Evolutionary conservation across 768 basidiomycete genomes (phyloP).

Genomic region (Pulveroboletus sp.): DNA sequence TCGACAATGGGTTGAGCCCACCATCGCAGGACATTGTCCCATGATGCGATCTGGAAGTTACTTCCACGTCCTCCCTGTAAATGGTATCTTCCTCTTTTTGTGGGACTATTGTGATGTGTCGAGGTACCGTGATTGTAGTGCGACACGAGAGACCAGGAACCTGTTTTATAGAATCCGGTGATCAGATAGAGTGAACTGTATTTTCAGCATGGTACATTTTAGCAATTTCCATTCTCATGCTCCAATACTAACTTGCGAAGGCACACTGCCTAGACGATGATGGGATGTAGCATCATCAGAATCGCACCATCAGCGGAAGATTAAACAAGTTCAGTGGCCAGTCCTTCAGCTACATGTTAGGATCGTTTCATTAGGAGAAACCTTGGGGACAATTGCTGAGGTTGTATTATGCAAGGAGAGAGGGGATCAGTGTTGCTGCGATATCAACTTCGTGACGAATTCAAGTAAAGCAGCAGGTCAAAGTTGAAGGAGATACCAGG

Average conservation of each 20-base stretch:
- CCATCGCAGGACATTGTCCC: neutral
- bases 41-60: constrained; percentile 13
- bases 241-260: constrained; percentile 18
- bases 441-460: no score
- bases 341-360: no score
- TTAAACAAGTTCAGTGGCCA: no score
- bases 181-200: constrained; percentile 23
- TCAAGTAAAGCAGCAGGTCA: no score
- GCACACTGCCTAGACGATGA: constrained; percentile 5
- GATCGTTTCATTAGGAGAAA: no score
- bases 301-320: no score
- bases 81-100: neutral
- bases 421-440: no score
- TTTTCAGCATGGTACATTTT: neutral
- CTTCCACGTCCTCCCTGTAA: neutral
- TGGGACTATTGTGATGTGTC: neutral
- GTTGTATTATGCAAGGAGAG: no score
- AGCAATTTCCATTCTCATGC: constrained; percentile 15
- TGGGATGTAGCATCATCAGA: constrained; percentile 23
- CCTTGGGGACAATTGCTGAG: no score
- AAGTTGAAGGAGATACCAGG: no score
- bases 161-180: constrained; percentile 26
- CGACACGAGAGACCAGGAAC: constrained; percentile 23
- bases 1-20: neutral
- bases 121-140: neutral